phyloP scores from a whole-genome alignment of 2,329 filamentous ascomycete species.

The Monilinia fructigena region DNA sequence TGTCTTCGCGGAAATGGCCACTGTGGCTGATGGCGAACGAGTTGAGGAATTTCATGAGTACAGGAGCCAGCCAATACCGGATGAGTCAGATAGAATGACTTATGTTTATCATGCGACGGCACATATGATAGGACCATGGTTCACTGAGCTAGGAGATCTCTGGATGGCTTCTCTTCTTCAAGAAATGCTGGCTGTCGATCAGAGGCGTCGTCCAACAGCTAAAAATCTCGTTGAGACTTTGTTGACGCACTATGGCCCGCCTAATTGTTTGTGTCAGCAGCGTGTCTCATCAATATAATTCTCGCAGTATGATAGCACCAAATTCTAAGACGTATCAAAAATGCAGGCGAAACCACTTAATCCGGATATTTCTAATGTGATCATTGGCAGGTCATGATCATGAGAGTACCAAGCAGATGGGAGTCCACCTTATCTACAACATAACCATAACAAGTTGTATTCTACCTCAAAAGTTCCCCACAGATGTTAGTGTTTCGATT shows the following conservation, averaged over 20 bases:
- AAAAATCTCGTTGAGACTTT: constrained; percentile 11
- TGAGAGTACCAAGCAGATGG: no score
- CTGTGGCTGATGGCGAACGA: constrained; percentile 23
- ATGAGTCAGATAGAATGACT: constrained; percentile 26
- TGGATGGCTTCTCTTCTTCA: constrained; percentile 22
- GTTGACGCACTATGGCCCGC: background rate
- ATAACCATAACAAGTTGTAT: no score
- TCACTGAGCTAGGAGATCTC: constrained; percentile 18
- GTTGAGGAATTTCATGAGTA: constrained; percentile 30
- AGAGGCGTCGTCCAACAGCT: constrained; percentile 25
- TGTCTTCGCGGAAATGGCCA: constrained; percentile 28
- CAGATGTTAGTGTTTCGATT: no score
- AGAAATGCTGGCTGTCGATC: constrained; percentile 23
- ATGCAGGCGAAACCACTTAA: background rate
- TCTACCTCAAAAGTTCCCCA: no score
- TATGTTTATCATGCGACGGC: constrained; percentile 28
- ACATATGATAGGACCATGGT: constrained; percentile 28
- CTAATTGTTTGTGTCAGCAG: constrained; percentile 4
- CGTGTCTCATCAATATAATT: background rate
- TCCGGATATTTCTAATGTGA: no score
- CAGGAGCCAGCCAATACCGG: constrained; percentile 25
- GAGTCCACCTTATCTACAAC: no score
- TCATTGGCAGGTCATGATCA: background rate
- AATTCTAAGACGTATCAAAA: no score
- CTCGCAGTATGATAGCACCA: background rate